phyloP scores from a whole-genome alignment of 2,329 filamentous ascomycete species.

The Incumbomyces delicatus region DNA sequence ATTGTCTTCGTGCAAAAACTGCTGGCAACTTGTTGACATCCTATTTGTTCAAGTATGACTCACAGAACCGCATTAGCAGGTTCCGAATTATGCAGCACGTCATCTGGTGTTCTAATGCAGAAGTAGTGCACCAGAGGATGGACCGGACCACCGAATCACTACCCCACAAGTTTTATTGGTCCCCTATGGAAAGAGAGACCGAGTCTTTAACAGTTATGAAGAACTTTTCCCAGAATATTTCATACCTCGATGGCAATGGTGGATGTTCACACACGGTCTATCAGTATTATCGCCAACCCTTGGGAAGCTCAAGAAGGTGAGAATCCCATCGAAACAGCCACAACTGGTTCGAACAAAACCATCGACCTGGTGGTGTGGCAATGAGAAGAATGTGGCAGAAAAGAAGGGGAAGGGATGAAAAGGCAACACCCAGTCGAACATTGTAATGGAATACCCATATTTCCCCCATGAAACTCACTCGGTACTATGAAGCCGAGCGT shows the following conservation, averaged over 20 bases:
- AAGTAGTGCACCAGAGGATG: constrained; percentile 56
- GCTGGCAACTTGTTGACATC: constrained; percentile 22
- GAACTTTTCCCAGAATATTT: constrained; percentile 61
- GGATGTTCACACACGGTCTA: constrained; percentile 56
- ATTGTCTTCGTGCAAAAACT: constrained; percentile 23
- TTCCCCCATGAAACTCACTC: constrained; percentile 61
- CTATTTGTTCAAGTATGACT: constrained; percentile 27
- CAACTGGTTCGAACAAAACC: constrained; percentile 61
- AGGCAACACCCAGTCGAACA: constrained; percentile 56
- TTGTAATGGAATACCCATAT: constrained; percentile 71
- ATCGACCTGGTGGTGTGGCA: constrained; percentile 58
- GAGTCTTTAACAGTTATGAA: constrained; percentile 56
- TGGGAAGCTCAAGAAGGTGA: constrained; percentile 55
- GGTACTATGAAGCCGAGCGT: constrained; percentile 65
- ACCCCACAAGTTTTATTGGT: constrained; percentile 58
- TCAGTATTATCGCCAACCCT: constrained; percentile 58
- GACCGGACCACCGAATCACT: constrained; percentile 55
- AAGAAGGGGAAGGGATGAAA: constrained; percentile 51
- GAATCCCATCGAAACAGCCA: constrained; percentile 58
- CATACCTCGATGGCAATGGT: constrained; percentile 49
- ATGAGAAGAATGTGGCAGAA: constrained; percentile 69
- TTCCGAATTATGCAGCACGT: constrained; percentile 25
- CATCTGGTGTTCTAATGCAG: no score
- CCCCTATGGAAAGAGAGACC: constrained; percentile 61
- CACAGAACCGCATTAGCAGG: constrained; percentile 26